These are phyloP conservation scores for Yamadazyma akitaensis DNA, from an alignment of 805 yeast genomes.

Conservation along the genomic window DNA sequence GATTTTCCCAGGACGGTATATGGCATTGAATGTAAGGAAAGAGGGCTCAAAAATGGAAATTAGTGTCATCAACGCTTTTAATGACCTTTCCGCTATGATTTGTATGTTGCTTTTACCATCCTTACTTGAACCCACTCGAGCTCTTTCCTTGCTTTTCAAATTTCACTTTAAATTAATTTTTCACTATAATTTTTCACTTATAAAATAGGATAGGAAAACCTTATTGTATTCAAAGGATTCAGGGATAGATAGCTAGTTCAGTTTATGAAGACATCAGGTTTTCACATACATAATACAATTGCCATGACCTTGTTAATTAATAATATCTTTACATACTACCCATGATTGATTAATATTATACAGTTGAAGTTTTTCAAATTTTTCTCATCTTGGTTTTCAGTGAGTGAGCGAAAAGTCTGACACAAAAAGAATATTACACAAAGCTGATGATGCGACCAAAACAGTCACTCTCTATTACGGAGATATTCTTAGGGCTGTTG, in stretches of 20 bases:
- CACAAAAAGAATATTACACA: slow-evolving; percentile 6
- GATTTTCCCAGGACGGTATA: not conserved
- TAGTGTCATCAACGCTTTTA: too few relatives aligned
- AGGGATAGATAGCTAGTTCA: not conserved
- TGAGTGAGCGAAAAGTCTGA: slow-evolving; percentile 1
- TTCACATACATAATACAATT: too few relatives aligned
- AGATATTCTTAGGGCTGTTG: not conserved
- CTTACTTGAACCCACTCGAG: too few relatives aligned
- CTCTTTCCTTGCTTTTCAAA: too few relatives aligned
- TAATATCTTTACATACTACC: slow-evolving; percentile 59
- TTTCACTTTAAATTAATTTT: too few relatives aligned
- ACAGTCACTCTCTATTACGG: slow-evolving; percentile 1
- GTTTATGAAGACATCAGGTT: not conserved
- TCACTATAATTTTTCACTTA: too few relatives aligned
- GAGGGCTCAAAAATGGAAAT: too few relatives aligned
- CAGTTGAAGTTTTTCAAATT: slow-evolving; percentile 5
- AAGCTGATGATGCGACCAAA: not conserved
- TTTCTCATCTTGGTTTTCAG: slow-evolving; percentile 7
- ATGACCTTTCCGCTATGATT: too few relatives aligned
- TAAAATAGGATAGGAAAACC: not conserved
- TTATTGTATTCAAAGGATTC: not conserved
- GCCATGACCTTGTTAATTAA: not conserved
- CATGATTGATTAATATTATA: slow-evolving; percentile 49
- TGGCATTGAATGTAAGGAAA: not conserved
- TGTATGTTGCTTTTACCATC: too few relatives aligned